Evolutionary conservation across 78 protist genomes (phyloP).

Genomic region (Guillardia theta): DNA sequence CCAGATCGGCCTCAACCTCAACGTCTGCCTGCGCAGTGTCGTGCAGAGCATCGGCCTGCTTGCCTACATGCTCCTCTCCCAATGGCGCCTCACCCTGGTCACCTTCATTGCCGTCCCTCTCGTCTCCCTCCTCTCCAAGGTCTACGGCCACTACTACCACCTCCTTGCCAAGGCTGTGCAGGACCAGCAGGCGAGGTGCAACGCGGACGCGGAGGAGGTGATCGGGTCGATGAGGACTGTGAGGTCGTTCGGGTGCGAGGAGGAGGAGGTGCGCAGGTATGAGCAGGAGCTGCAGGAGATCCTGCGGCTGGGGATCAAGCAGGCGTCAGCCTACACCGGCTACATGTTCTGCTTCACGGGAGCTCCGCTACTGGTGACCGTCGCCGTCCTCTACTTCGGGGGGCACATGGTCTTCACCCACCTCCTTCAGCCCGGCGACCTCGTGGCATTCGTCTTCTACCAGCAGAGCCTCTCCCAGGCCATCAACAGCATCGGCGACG

Average conservation of each 20-base stretch:
- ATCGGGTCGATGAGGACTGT: constrained; percentile 54
- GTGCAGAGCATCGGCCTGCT: background rate
- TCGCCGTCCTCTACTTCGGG: constrained; percentile 33
- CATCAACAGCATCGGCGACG: background rate
- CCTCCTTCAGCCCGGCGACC: background rate
- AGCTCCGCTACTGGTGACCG: background rate
- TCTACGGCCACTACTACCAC: constrained; percentile 8
- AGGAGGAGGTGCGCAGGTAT: background rate
- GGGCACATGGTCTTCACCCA: background rate
- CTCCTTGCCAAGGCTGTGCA: background rate
- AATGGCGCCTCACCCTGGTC: background rate
- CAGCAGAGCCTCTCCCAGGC: constrained; percentile 11
- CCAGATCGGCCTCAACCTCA: constrained; percentile 21
- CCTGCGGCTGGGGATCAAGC: background rate
- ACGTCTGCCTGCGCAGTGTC: constrained; percentile 7
- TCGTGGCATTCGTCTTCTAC: constrained; percentile 22
- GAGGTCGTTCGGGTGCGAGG: constrained; percentile 38
- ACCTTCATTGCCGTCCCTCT: background rate
- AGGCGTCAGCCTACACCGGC: background rate
- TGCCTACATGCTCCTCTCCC: background rate
- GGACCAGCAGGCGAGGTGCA: background rate
- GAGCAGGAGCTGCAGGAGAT: background rate
- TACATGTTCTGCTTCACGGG: background rate
- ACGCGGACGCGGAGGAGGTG: constrained; percentile 47
- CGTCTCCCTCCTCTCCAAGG: background rate